Percentiles rank a stretch among this genome's conserved stretches.
phyloP scores from a whole-genome alignment of 345 rosid species.

The Toxicodendron radicans region DNA sequence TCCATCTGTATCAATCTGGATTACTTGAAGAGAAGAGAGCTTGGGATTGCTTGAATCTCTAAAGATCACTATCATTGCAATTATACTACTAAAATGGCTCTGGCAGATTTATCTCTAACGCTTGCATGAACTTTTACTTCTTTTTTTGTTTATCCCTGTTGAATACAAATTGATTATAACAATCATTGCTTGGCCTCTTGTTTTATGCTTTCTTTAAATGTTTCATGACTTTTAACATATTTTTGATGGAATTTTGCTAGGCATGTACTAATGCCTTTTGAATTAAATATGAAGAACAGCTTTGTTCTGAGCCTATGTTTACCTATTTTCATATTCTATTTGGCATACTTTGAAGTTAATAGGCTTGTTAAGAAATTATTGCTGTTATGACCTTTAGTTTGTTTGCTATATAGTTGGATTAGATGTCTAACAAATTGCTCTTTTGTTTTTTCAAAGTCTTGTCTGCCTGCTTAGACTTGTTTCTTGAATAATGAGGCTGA shows the following conservation, averaged over 20 bases:
- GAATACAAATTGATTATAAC: neutral
- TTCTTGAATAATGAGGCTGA: neutral
- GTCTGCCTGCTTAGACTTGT: neutral
- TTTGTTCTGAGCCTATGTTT: neutral
- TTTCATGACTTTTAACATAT: too few relatives aligned
- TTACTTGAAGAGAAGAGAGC: neutral
- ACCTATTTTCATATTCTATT: neutral
- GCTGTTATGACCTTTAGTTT: neutral
- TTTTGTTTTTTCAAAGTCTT: neutral
- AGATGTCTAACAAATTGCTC: neutral
- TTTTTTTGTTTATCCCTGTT: neutral
- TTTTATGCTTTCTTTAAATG: neutral
- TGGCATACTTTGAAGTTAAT: constrained; percentile 1
- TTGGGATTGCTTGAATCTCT: constrained; percentile 1
- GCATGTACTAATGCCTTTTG: neutral
- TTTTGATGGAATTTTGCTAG: neutral
- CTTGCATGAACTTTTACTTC: neutral
- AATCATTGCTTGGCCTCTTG: neutral
- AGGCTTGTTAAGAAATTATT: neutral
- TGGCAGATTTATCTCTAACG: neutral
- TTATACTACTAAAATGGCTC: too few relatives aligned
- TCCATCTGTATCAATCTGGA: neutral
- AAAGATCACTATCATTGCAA: neutral
- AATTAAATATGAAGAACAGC: neutral
- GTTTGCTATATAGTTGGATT: neutral